Base-by-base conservation (phyloP, 768 basidiomycete genomes). In the Tephrocybe sp. region DNA sequence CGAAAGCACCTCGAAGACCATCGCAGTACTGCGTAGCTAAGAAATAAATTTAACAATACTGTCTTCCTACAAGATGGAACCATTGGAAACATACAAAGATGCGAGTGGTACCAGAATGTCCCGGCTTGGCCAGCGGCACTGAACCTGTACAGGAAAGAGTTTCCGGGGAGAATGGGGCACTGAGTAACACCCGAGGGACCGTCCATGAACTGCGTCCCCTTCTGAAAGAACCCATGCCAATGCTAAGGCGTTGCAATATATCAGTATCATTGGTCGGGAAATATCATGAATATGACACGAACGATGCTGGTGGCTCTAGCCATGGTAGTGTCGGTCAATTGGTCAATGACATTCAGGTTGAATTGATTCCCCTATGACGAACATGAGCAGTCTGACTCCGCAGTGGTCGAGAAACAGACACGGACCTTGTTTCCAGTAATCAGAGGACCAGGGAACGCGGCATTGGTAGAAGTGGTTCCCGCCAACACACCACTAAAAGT, bases 161-260 rank as follows among this genome's bases (percentile, higher is more conserved):
- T 38, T 1, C 60, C 59, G 2, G 74, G 64, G 0, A 66, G 55
- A 35, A 79, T 77, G 1, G 79, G 78, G 54, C 79, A 80, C 53
- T 80, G 77, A 12, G 69, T 77, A 1, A 79, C 65, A 36, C 65
- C 56, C 2, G 64, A 60, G 1, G 65, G 53, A 7, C 80, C 80
- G 47, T 82, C 80, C 34, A 35, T 35, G 34, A 35, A 35, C 9
- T 9, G 34, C 5, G 34, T 35, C 5, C 16, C 16, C 34, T 35
- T 35, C 56, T 81, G 79, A 44, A 64, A 69, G 39, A 82, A 56
- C 2, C 80, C 80, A 55, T 82, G 80, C 78, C 78, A 82, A 54
- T 82, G 80, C 71, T 72, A 52, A 44, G 11, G n/a, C n/a, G n/a
- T n/a, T n/a, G n/a, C 28, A 19, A 42, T 24, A 24, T 35, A 31